phyloP scores from a whole-genome alignment of 1,139 yeast genomes.

The Suhomyces chickasaworum region DNA sequence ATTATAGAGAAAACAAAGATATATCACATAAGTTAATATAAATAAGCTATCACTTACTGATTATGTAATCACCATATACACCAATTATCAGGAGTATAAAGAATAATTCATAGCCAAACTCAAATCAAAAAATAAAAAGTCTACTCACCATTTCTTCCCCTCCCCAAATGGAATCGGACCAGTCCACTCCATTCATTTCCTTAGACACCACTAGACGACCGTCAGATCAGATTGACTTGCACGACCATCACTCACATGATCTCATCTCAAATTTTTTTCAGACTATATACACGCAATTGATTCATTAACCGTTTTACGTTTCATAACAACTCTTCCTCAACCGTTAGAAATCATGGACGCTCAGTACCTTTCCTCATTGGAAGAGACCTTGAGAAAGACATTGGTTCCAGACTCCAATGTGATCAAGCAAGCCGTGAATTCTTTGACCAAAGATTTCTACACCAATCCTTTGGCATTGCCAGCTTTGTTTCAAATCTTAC shows the following conservation, averaged over 20 bases:
- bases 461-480: slow-evolving; percentile 73
- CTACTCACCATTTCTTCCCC: not conserved
- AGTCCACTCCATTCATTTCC: too few relatives aligned
- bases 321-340: slow-evolving; percentile 7
- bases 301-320: slow-evolving; percentile 5
- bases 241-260: slow-evolving; percentile 14
- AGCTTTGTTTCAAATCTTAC: slow-evolving; percentile 79
- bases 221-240: slow-evolving; percentile 3
- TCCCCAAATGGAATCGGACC: not conserved
- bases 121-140: too few relatives aligned
- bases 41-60: too few relatives aligned
- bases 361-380: slow-evolving; percentile 68
- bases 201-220: slow-evolving; percentile 2
- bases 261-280: slow-evolving; percentile 17
- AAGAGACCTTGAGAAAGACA: slow-evolving; percentile 74
- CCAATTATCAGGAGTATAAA: too few relatives aligned
- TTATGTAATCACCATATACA: too few relatives aligned
- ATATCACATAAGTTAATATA: too few relatives aligned
- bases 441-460: slow-evolving; percentile 75
- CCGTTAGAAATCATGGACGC: slow-evolving; percentile 54
- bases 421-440: slow-evolving; percentile 80
- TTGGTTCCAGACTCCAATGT: slow-evolving; percentile 75
- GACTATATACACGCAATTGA: slow-evolving; percentile 5
- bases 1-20: too few relatives aligned
- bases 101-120: too few relatives aligned